Conservation (phyloP, 2,329 filamentous ascomycete genomes). For the Botrytis fragariae region DNA sequence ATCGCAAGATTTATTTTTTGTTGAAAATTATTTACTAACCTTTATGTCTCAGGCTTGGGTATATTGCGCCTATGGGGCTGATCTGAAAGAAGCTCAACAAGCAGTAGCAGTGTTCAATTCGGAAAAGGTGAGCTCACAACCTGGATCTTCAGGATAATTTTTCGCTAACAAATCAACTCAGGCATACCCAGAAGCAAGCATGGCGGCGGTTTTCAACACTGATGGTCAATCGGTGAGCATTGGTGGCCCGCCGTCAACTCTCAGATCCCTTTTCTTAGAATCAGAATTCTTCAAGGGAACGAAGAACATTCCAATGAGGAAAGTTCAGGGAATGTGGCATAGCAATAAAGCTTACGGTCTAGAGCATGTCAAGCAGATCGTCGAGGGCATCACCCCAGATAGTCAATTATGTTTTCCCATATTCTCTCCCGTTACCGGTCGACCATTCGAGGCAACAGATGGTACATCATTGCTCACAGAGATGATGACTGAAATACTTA, state of each 20-base stretch:
- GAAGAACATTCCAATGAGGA: background rate
- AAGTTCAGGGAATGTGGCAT: background rate
- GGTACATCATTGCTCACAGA: background rate
- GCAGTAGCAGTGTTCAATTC: background rate
- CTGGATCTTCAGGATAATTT: fast-evolving
- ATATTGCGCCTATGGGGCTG: background rate
- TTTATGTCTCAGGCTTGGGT: background rate
- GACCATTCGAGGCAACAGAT: background rate
- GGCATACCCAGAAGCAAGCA: background rate
- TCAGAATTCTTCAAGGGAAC: background rate
- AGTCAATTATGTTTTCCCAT: background rate
- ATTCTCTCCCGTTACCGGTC: background rate
- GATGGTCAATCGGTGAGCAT: background rate
- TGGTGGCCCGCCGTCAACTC: background rate
- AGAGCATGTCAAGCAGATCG: background rate
- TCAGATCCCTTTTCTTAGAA: background rate
- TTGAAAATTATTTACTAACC: background rate
- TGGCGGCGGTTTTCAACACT: background rate
- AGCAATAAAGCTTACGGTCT: background rate
- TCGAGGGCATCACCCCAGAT: background rate
- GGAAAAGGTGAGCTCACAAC: background rate
- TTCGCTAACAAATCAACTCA: background rate
- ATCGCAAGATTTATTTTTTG: background rate
- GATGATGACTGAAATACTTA: background rate
- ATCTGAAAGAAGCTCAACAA: background rate